Evolutionary conservation across 1,284 basidiomycete genomes (phyloP).

Genomic region (Sporisorium scitamineum): DNA sequence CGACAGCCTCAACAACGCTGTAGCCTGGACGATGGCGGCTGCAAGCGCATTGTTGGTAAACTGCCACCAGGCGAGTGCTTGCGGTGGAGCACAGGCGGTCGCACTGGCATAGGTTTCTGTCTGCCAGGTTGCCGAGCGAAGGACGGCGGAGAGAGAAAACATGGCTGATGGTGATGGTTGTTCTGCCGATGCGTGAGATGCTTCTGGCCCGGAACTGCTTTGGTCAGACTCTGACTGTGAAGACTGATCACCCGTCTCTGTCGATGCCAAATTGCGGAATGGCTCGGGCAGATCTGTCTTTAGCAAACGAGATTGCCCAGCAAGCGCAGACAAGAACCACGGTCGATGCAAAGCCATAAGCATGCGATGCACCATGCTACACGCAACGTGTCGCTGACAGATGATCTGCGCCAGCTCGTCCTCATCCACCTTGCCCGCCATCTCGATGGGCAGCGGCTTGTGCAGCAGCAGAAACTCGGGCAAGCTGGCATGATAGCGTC

Average conservation of each 20-base stretch:
- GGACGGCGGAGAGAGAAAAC: slow-evolving; percentile 26
- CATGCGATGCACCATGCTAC: slow-evolving; percentile 37
- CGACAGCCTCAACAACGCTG: slow-evolving; percentile 24
- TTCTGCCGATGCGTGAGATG: not conserved
- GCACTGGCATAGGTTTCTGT: slow-evolving; percentile 33
- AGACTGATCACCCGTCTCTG: not conserved
- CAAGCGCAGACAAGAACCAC: slow-evolving; percentile 33
- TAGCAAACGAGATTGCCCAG: slow-evolving; percentile 1
- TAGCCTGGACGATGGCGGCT: slow-evolving; percentile 43
- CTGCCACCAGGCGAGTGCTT: slow-evolving; percentile 34
- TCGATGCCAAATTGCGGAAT: not conserved
- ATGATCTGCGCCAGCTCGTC: slow-evolving; percentile 34
- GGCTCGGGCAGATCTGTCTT: not conserved
- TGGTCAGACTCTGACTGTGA: not conserved
- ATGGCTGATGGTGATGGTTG: slow-evolving; percentile 17
- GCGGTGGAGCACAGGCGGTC: slow-evolving; percentile 20
- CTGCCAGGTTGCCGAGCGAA: slow-evolving; percentile 35
- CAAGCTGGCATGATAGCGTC: slow-evolving; percentile 35
- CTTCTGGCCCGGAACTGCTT: not conserved
- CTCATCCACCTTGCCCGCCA: slow-evolving; percentile 31
- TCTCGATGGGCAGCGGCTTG: slow-evolving; percentile 33
- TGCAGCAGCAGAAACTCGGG: slow-evolving; percentile 31
- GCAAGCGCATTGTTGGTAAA: slow-evolving; percentile 41
- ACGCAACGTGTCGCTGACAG: slow-evolving; percentile 36
- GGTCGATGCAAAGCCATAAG: slow-evolving; percentile 40